These are phyloP conservation scores for Kwoniella shandongensis DNA, from an alignment of 768 basidiomycete species.

Conservation along the genomic window DNA sequence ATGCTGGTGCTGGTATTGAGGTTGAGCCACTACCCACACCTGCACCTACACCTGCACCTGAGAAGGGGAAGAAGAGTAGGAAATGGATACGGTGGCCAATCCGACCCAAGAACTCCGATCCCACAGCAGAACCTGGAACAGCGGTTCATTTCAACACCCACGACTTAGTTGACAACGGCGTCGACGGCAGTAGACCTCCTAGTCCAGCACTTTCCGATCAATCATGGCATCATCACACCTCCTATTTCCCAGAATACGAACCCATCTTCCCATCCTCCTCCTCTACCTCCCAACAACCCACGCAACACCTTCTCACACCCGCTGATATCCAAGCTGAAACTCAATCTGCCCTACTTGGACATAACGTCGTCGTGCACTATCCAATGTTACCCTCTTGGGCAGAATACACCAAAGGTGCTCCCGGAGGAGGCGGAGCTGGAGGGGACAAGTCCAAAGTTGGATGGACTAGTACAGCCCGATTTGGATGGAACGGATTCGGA, in stretches of 20 bases:
- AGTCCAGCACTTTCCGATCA: constrained; percentile 9
- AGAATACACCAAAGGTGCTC: constrained; percentile 23
- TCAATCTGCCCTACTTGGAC: constrained; percentile 26
- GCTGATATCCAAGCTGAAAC: constrained; percentile 25
- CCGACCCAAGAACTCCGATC: no score
- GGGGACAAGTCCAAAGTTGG: constrained; percentile 15
- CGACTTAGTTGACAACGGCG: no score
- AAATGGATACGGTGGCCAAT: no score
- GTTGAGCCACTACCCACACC: no score
- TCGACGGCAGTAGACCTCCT: constrained; percentile 6
- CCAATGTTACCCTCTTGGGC: constrained; percentile 36
- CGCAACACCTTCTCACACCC: constrained; percentile 7
- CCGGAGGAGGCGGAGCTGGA: constrained; percentile 1
- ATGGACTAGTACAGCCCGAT: constrained; percentile 25
- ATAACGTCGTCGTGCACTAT: constrained; percentile 35
- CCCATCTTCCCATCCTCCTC: constrained; percentile 19
- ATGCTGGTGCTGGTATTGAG: no score
- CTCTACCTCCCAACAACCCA: constrained; percentile 10
- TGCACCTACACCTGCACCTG: no score
- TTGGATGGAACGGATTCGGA: constrained; percentile 41
- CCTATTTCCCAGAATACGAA: constrained; percentile 43
- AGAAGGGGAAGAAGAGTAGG: no score
- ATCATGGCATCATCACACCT: constrained; percentile 43
- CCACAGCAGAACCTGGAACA: no score
- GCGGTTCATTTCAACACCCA: no score